phyloP scores from a whole-genome alignment of 108 stramenopile genomes.

The Chaetoceros tenuissimus region DNA sequence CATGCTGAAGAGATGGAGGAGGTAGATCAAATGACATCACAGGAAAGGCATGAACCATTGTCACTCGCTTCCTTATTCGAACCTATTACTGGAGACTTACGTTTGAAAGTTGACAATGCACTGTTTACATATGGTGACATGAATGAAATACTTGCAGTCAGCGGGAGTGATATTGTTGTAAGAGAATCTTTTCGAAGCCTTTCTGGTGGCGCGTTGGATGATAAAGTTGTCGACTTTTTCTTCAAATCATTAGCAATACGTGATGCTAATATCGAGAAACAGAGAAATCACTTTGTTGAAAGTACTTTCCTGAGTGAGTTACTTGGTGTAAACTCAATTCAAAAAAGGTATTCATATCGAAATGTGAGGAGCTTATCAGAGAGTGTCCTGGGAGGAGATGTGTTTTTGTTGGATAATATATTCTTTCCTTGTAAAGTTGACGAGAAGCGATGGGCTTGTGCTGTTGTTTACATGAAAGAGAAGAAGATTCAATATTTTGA shows the following conservation, averaged over 20 bases:
- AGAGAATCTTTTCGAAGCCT: constrained; percentile 54
- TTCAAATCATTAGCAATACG: constrained; percentile 70
- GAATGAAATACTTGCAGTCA: constrained; percentile 41
- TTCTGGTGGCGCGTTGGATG: constrained; percentile 88
- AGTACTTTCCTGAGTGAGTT: constrained; percentile 93
- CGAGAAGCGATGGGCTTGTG: constrained; percentile 88
- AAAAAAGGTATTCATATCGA: constrained; percentile 75
- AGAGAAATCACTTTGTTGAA: constrained; percentile 86
- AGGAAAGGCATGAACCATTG: no score
- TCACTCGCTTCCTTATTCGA: constrained; percentile 48
- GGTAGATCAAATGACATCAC: constrained; percentile 37
- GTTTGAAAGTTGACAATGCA: constrained; percentile 34
- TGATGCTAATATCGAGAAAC: constrained; percentile 50
- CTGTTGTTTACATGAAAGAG: constrained; percentile 83
- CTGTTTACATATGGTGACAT: constrained; percentile 36
- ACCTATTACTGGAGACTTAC: constrained; percentile 51
- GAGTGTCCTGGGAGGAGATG: constrained; percentile 83
- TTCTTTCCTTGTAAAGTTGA: constrained; percentile 86
- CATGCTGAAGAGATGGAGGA: constrained; percentile 7
- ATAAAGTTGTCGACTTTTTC: constrained; percentile 96
- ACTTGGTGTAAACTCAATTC: constrained; percentile 57
- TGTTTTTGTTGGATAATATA: constrained; percentile 88
- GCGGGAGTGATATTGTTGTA: constrained; percentile 58
- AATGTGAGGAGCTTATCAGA: constrained; percentile 90
- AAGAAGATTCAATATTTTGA: constrained; percentile 79